Base-by-base conservation (phyloP, 495 filamentous ascomycete species). In the Podospora bellae-mahoneyi region DNA sequence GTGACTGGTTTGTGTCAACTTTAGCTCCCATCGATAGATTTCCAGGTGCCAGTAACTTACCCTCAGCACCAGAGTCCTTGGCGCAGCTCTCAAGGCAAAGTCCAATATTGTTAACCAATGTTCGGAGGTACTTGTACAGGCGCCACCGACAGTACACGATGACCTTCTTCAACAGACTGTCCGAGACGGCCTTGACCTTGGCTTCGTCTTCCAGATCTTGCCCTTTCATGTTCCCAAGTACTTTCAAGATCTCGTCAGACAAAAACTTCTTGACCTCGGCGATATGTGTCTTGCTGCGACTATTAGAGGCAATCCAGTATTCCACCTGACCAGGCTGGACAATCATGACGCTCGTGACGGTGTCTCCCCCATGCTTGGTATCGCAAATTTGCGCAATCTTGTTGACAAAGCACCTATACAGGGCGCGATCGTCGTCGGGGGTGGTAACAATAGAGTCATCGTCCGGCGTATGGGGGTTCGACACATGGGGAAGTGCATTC, bases 361-460 rank as follows among this genome's bases (percentile, higher is more conserved):
- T 75, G 0, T 71, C 66, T 0, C 73, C 73, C 0, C 66, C 67
- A 15, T 28, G 65, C 18, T 60, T 55, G 1, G 26, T 58, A 66
- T 76, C 73, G 20, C 73, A 77, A 5, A 78, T 54, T 19, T 76
- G 76, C 13, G 66, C 69, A 18, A 78, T 73, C 65, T 73, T 76
- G 68, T 76, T 73, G 54, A 75, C 71, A 32, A 78, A 75, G 64
- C 64, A 63, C 7, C 62, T 69, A 13, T 66, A 78, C 10, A 59
- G 32, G 5, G 58, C 58, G 15, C 20, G 5, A 27, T 20, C 27
- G 1, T 72, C 55, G 58, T 70, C 63, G 9, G 13, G 27, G 26
- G 26, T 59, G 48, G 5, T 57, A 4, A 56, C 18, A 5, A 56
- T 30, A 13, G 54, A 3, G 18, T 65, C 63, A 5, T n/a, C 54